These are phyloP conservation scores for Metschnikowia vanudenii DNA, from an alignment of 805 yeast genomes.

Conservation along the genomic window DNA sequence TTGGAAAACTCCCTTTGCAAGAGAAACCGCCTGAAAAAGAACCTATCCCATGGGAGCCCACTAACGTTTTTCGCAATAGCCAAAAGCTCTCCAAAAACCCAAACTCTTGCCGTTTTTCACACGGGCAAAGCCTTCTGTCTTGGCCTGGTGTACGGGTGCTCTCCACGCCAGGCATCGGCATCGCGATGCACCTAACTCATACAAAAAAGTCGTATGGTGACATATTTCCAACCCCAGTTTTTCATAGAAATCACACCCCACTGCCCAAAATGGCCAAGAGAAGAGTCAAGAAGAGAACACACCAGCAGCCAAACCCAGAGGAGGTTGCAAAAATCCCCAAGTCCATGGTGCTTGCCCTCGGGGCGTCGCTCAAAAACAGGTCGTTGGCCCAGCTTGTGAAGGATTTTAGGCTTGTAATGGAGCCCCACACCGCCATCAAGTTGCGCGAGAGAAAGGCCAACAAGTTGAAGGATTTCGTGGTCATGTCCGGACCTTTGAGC, in stretches of 20 bases:
- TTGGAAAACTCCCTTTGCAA: too few species aligned
- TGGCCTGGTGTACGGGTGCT: conserved; percentile 16
- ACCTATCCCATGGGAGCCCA: too few species aligned
- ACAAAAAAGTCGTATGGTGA: neutral
- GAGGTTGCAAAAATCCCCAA: conserved; percentile 75
- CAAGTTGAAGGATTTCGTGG: conserved; percentile 87
- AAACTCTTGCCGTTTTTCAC: neutral
- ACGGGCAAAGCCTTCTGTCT: neutral
- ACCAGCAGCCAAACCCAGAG: conserved; percentile 61
- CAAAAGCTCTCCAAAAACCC: neutral
- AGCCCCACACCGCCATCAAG: conserved; percentile 92
- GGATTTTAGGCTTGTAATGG: conserved; percentile 89
- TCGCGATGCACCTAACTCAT: conserved; percentile 4
- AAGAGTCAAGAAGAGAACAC: conserved; percentile 81
- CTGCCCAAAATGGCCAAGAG: conserved; percentile 36
- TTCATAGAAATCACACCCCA: neutral
- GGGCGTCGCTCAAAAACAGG: conserved; percentile 72
- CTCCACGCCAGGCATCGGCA: neutral
- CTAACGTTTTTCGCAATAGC: neutral
- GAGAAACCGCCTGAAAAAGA: too few species aligned
- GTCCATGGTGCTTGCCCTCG: conserved; percentile 91
- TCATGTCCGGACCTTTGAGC: conserved; percentile 97
- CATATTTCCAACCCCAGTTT: neutral
- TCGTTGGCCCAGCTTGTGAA: conserved; percentile 79
- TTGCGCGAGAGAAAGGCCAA: conserved; percentile 84